Base-by-base conservation (phyloP, 768 basidiomycete species). In the Suillus placidus region DNA sequence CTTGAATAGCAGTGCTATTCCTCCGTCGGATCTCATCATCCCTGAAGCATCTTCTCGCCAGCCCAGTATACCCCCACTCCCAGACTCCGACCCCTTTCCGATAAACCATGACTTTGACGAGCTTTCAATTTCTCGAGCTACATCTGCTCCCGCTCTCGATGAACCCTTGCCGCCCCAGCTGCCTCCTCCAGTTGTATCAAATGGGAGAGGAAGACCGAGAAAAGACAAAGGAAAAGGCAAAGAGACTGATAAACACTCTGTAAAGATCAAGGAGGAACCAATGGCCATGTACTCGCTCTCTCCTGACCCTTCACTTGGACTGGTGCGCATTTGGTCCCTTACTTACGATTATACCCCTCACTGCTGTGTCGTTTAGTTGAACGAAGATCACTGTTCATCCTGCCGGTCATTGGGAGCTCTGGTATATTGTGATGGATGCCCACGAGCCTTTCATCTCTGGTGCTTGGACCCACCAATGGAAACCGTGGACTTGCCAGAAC, bases 391-490 rank as follows among this genome's bases (percentile, higher is more conserved):
- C 72, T 94, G 92, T 73, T 93, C 92, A 67, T 86, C 92, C 20
- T 94, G 92, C 76, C 88, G 89, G 71, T 93, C 90, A 32, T 72
- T 83, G 69, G 97, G 97, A 57, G 87, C 91, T 52, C 84, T 99
- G 67, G 87, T 99, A 23, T 99, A 97, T 76, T 99, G 97, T 77
- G 97, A 99, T 77, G 95, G 96, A 23, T 99, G 97, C 76, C 94
- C 97, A 42, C 82, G 91, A 68, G 94, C 95, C 8, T 99, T 97
- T 77, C 97, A 99, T 79, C 88, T 99, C 66, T 90, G 92, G 86
- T 99, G 97, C 77, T 84, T 99, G 69, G 92, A 99, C 77, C 97
- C 97, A 62, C 97, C 97, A 26, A 86, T 98, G 82, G 93, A 95
- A 67, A 82, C 88, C 58, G 84, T 91, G 67, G 94, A 97, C 77